Conservation (phyloP, 768 basidiomycete genomes). For the Lactarius trivialis region DNA sequence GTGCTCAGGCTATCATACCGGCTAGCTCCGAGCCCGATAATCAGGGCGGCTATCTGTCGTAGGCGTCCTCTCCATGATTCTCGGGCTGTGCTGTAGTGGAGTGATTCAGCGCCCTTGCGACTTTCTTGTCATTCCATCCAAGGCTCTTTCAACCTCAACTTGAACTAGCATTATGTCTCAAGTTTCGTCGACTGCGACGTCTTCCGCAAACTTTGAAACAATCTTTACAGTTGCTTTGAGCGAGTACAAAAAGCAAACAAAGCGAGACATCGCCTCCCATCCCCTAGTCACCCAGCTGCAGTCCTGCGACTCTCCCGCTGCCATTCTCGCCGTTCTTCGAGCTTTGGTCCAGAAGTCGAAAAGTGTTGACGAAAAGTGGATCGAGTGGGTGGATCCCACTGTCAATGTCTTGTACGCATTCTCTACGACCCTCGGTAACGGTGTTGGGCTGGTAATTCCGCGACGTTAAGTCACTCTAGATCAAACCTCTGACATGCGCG, state of each 20-base stretch:
- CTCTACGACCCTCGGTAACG: not conserved
- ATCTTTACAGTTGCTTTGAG: not conserved
- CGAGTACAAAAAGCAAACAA: not conserved
- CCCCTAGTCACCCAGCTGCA: not conserved
- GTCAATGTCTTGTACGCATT: not conserved
- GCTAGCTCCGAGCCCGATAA: too few species aligned
- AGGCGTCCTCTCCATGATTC: too few species aligned
- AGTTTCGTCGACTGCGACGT: not conserved
- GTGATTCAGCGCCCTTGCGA: not conserved
- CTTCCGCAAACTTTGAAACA: not conserved
- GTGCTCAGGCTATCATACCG: too few species aligned
- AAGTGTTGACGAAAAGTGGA: not conserved
- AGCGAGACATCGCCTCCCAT: not conserved
- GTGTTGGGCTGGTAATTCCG: not conserved
- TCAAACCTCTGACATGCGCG: not conserved
- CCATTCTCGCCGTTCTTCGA: not conserved
- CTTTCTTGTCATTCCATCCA: too few species aligned
- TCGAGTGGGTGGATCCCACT: not conserved
- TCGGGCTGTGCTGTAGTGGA: too few species aligned
- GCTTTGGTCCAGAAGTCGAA: not conserved
- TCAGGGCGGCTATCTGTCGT: too few species aligned
- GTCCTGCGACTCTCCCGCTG: not conserved
- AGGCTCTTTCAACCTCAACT: not conserved
- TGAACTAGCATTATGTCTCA: not conserved
- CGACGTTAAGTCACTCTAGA: not conserved